Percentiles rank a stretch among this genome's conserved stretches.
Conservation (phyloP, 2,329 filamentous ascomycete species). For the Diplodia corticola region DNA sequence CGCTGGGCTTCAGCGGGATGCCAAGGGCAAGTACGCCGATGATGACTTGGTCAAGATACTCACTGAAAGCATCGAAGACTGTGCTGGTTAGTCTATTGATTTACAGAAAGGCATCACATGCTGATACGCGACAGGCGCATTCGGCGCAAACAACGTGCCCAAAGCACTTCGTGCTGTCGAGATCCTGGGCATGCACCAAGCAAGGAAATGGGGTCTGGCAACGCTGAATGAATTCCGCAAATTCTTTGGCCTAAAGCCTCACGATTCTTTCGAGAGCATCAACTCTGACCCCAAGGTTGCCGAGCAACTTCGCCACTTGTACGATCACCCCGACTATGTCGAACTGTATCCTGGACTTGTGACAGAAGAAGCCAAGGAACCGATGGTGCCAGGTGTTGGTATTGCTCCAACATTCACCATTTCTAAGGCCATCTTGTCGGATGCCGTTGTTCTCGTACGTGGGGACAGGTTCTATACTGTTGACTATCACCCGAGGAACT, state of each 20-base stretch:
- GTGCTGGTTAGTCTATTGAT: neutral
- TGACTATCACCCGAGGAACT: conserved; percentile 64
- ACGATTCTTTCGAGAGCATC: conserved; percentile 79
- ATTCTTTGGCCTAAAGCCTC: conserved; percentile 74
- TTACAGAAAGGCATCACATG: neutral
- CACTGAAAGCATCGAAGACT: conserved; percentile 66
- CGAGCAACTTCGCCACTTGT: conserved; percentile 56
- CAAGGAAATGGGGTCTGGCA: conserved; percentile 73
- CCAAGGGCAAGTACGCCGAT: conserved; percentile 69
- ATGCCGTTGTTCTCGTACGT: conserved; percentile 72
- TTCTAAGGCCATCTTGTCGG: conserved; percentile 71
- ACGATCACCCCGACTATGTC: conserved; percentile 75
- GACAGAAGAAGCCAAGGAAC: conserved; percentile 70
- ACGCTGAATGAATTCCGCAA: conserved; percentile 82
- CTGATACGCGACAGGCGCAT: conserved; percentile 35
- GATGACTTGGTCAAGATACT: conserved; percentile 73
- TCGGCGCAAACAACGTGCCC: conserved; percentile 67
- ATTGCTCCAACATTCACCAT: conserved; percentile 75
- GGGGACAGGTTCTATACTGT: conserved; percentile 75
- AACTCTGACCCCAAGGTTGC: conserved; percentile 73
- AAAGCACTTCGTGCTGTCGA: conserved; percentile 71
- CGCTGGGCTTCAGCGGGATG: conserved; percentile 61
- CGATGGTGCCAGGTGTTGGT: conserved; percentile 67
- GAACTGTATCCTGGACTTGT: conserved; percentile 77
- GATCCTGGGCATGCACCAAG: conserved; percentile 75